Evolutionary conservation across 495 filamentous ascomycete species (phyloP), one percentile per base, ranked within the genome.

Genomic region (Thozetella sp.): DNA sequence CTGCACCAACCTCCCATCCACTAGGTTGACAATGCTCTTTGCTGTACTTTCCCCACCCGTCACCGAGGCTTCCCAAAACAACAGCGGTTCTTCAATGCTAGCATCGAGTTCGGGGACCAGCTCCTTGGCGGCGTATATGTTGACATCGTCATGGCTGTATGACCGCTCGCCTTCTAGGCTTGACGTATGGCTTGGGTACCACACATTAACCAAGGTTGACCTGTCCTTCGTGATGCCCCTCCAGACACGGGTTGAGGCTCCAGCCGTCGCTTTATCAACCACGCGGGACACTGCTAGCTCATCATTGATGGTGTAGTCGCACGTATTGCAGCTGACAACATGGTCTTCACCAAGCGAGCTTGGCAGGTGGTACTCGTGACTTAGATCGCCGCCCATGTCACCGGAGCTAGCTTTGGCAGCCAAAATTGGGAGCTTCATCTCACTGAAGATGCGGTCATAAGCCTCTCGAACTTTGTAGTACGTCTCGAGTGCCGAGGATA

Each of bases 301-400:
- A 63, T 96, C 91, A 61, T 98, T 99, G 51, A 90, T 88, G 22
- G 88, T 82, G 65, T 92, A 93, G 37, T 81, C 78, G 71, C 95
- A 99, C 34, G 67, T 70, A 15, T 73, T 78, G 68, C 95, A 99
- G 61, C 77, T 88, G 59, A 96, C 80, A 20, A 99, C 79, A 1
- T 83, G 87, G 66, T 99, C 95, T 72, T 98, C 96, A 2, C 95
- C 95, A 52, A 89, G 87, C 10, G 79, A 61, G n/a, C 88, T 90
- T 22, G 88, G 79, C 54, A 97, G 89, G 67, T 97, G 93, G 69
- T 93, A 98, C 66, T 99, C 95, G 73, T 99, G 95, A 65, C 93
- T 97, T 15, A 97, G 71, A 56, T 86, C 88, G 10, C 95, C 95
- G 25, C 95, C 95, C 83, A 99, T 99, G 54, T 90, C 90, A n/a